Evolutionary conservation across 2,329 filamentous ascomycete genomes (phyloP).

Genomic region (Scorias spongiosa): DNA sequence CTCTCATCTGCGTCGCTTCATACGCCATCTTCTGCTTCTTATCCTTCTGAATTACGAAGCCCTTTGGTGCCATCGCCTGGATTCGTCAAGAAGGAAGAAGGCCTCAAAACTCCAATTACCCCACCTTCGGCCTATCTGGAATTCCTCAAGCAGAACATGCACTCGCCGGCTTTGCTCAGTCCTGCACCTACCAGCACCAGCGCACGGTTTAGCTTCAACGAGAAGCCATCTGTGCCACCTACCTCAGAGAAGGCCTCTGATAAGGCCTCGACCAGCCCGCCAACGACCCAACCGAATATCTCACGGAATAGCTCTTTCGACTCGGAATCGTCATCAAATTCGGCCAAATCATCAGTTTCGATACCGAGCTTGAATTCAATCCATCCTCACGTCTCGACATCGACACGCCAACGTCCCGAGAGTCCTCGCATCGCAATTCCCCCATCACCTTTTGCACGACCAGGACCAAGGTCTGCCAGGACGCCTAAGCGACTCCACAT

Average conservation of each 20-base stretch:
- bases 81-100: conserved; percentile 54
- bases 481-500: conserved; percentile 55
- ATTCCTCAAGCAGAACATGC: conserved; percentile 63
- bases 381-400: conserved; percentile 5
- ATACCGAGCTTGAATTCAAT: conserved; percentile 4
- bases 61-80: conserved; percentile 48
- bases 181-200: conserved; percentile 46
- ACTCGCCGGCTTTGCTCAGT: conserved; percentile 50
- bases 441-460: conserved; percentile 31
- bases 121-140: conserved; percentile 83
- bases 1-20: conserved; percentile 22
- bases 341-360: conserved; percentile 2
- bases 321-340: conserved; percentile 4
- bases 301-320: conserved; percentile 22
- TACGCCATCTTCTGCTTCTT: conserved; percentile 46
- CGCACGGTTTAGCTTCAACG: conserved; percentile 32
- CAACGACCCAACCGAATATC: conserved; percentile 18
- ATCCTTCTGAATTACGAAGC: conserved; percentile 41
- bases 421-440: conserved; percentile 29
- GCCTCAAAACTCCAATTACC: conserved; percentile 70
- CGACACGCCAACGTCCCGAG: conserved; percentile 10
- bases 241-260: conserved; percentile 18
- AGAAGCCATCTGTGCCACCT: conserved; percentile 11
- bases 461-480: conserved; percentile 42
- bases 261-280: conserved; percentile 14